Evolutionary conservation across 208 protist genomes (phyloP).

Genomic region (Herpetomonas samuelpessoai): DNA sequence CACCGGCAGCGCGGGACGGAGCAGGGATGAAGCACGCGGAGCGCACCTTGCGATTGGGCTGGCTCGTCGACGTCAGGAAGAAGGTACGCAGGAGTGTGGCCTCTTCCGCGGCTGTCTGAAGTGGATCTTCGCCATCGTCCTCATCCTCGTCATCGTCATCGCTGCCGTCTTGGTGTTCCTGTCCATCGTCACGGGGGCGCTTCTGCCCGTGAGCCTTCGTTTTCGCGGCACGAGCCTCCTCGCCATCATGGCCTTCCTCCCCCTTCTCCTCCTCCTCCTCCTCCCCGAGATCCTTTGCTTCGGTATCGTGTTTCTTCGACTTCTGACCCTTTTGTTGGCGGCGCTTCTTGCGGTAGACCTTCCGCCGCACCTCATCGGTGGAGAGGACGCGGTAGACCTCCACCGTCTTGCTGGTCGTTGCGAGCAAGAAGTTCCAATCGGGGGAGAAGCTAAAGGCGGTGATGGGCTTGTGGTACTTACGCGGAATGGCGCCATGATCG

Average conservation of each 20-base stretch:
- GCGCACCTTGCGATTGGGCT: slow-evolving; percentile 58
- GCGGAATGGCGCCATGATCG: slow-evolving; percentile 73
- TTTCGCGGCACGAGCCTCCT: not conserved
- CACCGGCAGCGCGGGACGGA: slow-evolving; percentile 1
- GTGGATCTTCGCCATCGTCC: not conserved
- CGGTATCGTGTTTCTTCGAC: not conserved
- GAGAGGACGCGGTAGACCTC: slow-evolving; percentile 79
- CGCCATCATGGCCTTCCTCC: slow-evolving; percentile 4
- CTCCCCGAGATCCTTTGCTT: not conserved
- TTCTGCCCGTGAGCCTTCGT: not conserved
- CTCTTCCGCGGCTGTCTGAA: slow-evolving; percentile 66
- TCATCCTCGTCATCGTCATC: not conserved
- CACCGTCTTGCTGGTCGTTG: slow-evolving; percentile 81
- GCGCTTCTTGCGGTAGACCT: slow-evolving; percentile 76
- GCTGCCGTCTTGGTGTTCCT: not conserved
- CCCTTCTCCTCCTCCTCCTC: slow-evolving; percentile 1
- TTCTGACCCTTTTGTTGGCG: slow-evolving; percentile 14
- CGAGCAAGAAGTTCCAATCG: slow-evolving; percentile 66
- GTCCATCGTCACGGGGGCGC: not conserved
- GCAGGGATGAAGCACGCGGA: slow-evolving; percentile 72
- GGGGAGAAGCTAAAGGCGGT: slow-evolving; percentile 65
- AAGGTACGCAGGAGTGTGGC: slow-evolving; percentile 69
- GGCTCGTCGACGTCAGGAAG: slow-evolving; percentile 35
- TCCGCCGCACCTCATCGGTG: slow-evolving; percentile 67
- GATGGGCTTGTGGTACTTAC: slow-evolving; percentile 81